Base-by-base conservation (phyloP, 169 alveolate genomes). In the Eimeria praecox region DNA sequence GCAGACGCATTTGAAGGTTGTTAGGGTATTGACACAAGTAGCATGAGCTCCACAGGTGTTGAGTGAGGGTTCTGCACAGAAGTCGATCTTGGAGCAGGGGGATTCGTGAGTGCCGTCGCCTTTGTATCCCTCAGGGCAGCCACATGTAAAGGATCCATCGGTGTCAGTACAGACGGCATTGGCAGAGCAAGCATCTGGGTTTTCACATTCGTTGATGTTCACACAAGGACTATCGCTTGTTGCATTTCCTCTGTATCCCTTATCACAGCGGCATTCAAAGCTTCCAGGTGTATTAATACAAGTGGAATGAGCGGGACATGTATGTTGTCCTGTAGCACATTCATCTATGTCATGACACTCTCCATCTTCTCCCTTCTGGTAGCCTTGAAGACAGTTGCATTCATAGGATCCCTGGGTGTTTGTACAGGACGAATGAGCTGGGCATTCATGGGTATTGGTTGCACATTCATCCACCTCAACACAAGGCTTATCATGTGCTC, bases 131-230 rank as follows among this genome's bases (percentile, higher is more conserved):
- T 40, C 96, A 14, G 94, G 95, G 54, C 96, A 96, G 90, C 91
- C 64, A 59, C 98, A 97, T 38, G 71, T 92, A 95, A 78, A 97
- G 27, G 97, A 75, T 24, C 98, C 98, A 0, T 59, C 86, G 69
- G 96, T 95, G 91, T 97, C 96, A 20, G 92, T 64, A 83, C 98
- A 97, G 90, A 85, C 83, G 82, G 97, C 97, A 40, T 95, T 54
- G 54, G 96, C 89, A 14, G 96, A 95, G 83, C 97, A 96, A 18
- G 89, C 92, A 22, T 92, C 62, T 0, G 82, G 96, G 88, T 86
- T 95, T 5, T 77, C 85, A 80, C 98, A 97, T 90, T 97, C 98
- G 91, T 97, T 95, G 30, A 96, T 91, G 90, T 97, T 97, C n/a
- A 86, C 94, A 66, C 97, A 95, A 3, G 92, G 92, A 78, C 56